Evolutionary conservation across 306 rosid genomes (phyloP).

Genomic region (Quercus engelmannii): DNA sequence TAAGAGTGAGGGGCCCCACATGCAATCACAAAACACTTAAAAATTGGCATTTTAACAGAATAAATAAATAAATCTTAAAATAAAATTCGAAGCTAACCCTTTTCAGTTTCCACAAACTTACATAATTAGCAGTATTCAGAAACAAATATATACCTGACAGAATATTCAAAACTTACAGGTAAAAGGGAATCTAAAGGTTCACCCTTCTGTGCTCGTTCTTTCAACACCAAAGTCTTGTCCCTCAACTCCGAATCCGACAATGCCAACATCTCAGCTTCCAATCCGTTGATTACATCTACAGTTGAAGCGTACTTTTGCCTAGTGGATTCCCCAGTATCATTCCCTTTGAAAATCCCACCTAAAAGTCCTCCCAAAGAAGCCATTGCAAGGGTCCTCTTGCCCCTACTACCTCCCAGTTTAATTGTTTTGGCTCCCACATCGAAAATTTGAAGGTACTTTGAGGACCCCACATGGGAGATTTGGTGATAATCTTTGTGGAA

Average conservation of each 20-base stretch:
- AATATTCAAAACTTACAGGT: conserved; percentile 43
- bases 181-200: conserved; percentile 80
- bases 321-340: conserved; percentile 83
- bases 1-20: background rate
- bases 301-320: conserved; percentile 71
- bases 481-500: conserved; percentile 5
- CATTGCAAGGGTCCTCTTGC: conserved; percentile 26
- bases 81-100: too few relatives aligned
- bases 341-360: conserved; percentile 77
- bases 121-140: background rate
- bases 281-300: conserved; percentile 50
- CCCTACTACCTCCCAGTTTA: conserved; percentile 1
- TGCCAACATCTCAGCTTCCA: conserved; percentile 63
- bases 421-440: conserved; percentile 27
- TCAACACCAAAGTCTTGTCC: conserved; percentile 55
- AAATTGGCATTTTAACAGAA: background rate
- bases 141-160: background rate
- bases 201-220: conserved; percentile 67
- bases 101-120: too few relatives aligned
- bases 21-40: too few relatives aligned
- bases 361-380: conserved; percentile 86
- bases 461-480: conserved; percentile 33
- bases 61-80: background rate
- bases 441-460: conserved; percentile 24
- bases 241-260: conserved; percentile 83